These are phyloP conservation scores for Linnemannia hyalina DNA, from an alignment of 192 early-diverging fungal species.

Conservation along the genomic window DNA sequence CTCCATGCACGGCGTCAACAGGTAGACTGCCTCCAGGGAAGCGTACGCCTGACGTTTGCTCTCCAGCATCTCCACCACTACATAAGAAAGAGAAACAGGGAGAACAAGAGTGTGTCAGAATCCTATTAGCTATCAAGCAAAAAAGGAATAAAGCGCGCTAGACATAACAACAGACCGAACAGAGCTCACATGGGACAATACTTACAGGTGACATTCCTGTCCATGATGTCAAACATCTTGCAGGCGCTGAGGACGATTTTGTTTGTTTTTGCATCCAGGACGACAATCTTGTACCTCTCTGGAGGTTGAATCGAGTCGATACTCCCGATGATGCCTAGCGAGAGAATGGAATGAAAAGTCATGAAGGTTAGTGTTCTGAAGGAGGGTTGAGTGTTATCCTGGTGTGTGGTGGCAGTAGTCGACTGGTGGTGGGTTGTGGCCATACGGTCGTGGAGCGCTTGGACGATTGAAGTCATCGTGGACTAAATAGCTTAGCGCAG, in stretches of 20 bases:
- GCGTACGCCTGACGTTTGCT: conserved; percentile 69
- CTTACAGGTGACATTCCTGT: conserved; percentile 76
- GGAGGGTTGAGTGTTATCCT: neutral
- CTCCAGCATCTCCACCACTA: conserved; percentile 76
- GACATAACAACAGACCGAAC: neutral
- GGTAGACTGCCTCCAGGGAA: conserved; percentile 71
- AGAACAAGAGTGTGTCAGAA: neutral
- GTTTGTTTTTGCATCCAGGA: conserved; percentile 80
- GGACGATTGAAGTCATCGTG: conserved; percentile 35
- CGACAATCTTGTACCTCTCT: conserved; percentile 85
- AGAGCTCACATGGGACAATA: neutral
- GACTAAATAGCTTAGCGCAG: neutral
- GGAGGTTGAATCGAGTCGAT: conserved; percentile 81
- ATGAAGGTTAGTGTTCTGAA: neutral
- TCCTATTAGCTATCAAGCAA: neutral
- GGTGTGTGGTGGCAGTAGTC: neutral
- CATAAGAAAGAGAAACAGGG: neutral
- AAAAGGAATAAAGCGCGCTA: neutral
- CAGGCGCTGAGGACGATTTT: conserved; percentile 80
- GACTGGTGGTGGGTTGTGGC: neutral
- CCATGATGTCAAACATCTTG: conserved; percentile 81
- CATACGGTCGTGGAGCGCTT: conserved; percentile 47
- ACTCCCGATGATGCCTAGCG: conserved; percentile 75
- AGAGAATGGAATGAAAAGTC: neutral
- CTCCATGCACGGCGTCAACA: conserved; percentile 71